Evolutionary conservation across 108 stramenopile genomes (phyloP).

Genomic region (Nannochloropsis gaditana): DNA sequence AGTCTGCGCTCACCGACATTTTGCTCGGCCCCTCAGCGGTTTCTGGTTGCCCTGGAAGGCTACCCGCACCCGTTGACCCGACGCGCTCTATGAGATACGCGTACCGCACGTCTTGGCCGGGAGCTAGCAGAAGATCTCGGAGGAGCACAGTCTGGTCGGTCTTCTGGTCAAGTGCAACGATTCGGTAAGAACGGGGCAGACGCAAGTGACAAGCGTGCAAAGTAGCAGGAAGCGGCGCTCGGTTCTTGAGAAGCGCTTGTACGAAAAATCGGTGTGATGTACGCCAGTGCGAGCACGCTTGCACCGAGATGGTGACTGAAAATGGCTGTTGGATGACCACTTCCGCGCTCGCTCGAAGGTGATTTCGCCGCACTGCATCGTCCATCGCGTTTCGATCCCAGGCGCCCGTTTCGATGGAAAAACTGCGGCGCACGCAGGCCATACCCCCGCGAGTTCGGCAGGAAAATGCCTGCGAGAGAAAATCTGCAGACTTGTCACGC

Average conservation of each 20-base stretch:
- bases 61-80: not conserved
- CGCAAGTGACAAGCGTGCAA: not conserved
- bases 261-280: slow-evolving; percentile 6
- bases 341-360: not conserved
- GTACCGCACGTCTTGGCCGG: not conserved
- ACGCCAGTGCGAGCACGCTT: not conserved
- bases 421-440: not conserved
- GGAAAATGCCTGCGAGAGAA: no score
- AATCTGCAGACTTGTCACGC: no score
- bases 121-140: not conserved
- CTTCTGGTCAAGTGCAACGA: not conserved
- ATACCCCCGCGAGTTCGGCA: no score
- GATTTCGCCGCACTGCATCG: not conserved
- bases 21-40: not conserved
- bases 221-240: not conserved
- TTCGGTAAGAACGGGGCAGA: not conserved
- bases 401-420: not conserved
- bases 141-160: not conserved
- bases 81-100: not conserved
- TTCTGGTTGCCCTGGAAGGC: not conserved
- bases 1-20: not conserved
- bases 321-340: slow-evolving; percentile 8
- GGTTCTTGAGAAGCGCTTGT: not conserved
- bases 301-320: not conserved
- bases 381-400: not conserved